Percentiles rank a stretch among this genome's conserved stretches.
Evolutionary conservation across 1,284 basidiomycete genomes (phyloP).

Genomic region (Ustilago shanxiensis): DNA sequence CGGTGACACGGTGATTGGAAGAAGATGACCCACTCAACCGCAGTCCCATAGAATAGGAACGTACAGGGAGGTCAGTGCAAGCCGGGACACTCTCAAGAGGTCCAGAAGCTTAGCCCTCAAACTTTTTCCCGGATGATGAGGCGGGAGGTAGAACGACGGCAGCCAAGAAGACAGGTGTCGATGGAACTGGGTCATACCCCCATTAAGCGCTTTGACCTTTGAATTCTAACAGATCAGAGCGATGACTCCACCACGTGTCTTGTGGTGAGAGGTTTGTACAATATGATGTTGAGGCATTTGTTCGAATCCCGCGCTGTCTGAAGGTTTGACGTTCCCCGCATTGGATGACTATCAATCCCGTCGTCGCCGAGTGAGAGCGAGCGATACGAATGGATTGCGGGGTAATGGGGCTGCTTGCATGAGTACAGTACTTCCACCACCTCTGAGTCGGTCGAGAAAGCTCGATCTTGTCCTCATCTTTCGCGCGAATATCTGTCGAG

Average conservation of each 20-base stretch:
- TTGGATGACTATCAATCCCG: not conserved
- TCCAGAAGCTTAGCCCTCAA: not conserved
- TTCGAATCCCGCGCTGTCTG: not conserved
- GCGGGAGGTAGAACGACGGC: not conserved
- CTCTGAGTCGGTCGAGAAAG: conserved; percentile 33
- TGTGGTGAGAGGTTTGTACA: not conserved
- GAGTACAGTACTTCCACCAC: no score
- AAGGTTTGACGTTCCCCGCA: not conserved
- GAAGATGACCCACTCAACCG: no score
- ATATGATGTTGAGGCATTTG: not conserved
- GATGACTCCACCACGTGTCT: conserved; percentile 1
- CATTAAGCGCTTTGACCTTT: not conserved
- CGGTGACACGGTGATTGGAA: not conserved
- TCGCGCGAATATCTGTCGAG: conserved; percentile 9
- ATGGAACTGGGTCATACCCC: not conserved
- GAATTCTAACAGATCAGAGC: not conserved
- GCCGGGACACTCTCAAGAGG: not conserved
- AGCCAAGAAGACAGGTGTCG: not conserved
- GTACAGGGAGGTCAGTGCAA: not conserved
- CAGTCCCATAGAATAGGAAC: no score
- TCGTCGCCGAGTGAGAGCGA: not conserved
- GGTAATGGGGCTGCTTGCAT: not conserved
- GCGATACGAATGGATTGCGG: not conserved
- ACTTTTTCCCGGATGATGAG: not conserved
- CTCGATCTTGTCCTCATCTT: not conserved